Conservation (phyloP, 495 filamentous ascomycete genomes). For the Astrothelium macrocarpum region DNA sequence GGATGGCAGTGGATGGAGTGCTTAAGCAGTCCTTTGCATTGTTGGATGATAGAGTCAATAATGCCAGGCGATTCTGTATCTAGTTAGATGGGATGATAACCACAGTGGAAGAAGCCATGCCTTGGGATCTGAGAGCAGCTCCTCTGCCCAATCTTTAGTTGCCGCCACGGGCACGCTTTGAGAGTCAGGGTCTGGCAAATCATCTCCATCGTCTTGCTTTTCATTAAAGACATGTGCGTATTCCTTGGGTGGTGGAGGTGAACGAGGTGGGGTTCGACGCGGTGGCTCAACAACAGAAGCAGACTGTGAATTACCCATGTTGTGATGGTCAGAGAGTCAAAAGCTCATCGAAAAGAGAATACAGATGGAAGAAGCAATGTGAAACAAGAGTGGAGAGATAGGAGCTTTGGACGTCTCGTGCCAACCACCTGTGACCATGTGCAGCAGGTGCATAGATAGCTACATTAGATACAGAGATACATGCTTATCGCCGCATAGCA, state of each 20-base stretch:
- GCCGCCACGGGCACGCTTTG: background rate
- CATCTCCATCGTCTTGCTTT: background rate
- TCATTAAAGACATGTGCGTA: background rate
- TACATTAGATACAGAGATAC: too few species aligned
- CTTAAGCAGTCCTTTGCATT: constrained; percentile 27
- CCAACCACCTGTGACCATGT: too few species aligned
- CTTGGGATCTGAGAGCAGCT: background rate
- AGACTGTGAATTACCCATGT: background rate
- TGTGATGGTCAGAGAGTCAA: background rate
- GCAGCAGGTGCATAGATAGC: too few species aligned
- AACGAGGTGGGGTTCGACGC: background rate
- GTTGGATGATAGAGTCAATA: background rate
- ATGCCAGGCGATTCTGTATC: background rate
- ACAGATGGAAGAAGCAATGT: background rate
- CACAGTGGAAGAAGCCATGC: background rate
- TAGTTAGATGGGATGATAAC: background rate
- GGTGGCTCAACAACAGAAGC: background rate
- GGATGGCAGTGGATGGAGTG: constrained; percentile 40
- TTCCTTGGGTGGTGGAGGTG: background rate
- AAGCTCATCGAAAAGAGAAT: background rate
- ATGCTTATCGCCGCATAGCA: background rate
- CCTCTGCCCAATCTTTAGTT: background rate
- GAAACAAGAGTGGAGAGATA: background rate
- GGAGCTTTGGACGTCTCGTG: background rate
- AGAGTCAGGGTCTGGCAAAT: background rate